Evolutionary conservation across 345 rosid genomes (phyloP).

Genomic region (Atalantia buxifolia): DNA sequence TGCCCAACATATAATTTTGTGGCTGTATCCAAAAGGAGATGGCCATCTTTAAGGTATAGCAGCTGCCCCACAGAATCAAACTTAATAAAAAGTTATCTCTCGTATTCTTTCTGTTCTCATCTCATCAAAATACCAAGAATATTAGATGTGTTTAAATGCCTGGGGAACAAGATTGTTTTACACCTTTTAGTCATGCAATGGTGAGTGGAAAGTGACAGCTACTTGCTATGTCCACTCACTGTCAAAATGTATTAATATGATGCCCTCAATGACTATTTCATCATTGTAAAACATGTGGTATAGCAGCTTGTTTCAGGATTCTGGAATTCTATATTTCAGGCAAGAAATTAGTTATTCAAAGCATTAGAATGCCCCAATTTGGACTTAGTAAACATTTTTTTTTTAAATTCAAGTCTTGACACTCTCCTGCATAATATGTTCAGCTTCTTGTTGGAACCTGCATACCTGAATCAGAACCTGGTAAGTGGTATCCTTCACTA

Average conservation of each 20-base stretch:
- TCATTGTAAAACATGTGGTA: neutral
- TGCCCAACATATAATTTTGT: conserved; percentile 45
- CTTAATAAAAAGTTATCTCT: neutral
- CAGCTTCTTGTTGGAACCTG: neutral
- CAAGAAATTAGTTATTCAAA: neutral
- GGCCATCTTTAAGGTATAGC: conserved; percentile 48
- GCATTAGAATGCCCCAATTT: neutral
- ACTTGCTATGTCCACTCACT: neutral
- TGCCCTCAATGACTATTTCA: neutral
- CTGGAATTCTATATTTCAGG: neutral
- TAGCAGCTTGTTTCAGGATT: no score
- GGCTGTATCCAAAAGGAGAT: conserved; percentile 48
- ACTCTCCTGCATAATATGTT: neutral
- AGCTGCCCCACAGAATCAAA: neutral
- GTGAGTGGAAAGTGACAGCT: no score
- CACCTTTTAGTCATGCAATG: no score
- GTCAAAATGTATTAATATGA: neutral
- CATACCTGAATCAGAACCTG: neutral
- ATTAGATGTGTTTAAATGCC: neutral
- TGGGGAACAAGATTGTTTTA: neutral
- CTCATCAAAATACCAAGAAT: neutral
- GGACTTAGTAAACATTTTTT: neutral
- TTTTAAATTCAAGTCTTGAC: neutral
- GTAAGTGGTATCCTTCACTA: neutral
- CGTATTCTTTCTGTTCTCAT: neutral